Evolutionary conservation across 2,329 filamentous ascomycete genomes (phyloP).

Genomic region (Cryphonectria carpinicola): DNA sequence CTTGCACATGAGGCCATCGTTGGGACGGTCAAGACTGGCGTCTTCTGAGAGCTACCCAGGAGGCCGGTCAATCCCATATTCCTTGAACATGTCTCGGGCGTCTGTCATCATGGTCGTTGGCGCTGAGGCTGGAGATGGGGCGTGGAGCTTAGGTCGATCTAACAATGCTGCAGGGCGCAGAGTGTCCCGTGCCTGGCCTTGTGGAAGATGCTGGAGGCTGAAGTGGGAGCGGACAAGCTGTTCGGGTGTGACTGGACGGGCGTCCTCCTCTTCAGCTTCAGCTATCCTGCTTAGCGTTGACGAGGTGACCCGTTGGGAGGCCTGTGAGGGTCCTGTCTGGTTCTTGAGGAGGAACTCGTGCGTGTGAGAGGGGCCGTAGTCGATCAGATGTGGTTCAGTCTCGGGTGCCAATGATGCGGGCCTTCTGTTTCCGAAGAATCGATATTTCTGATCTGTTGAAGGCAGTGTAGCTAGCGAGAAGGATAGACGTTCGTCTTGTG

Average conservation of each 20-base stretch:
- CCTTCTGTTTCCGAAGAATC: not conserved
- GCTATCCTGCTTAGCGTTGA: not conserved
- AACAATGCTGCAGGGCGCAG: conserved; percentile 3
- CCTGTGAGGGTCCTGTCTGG: not conserved
- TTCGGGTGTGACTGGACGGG: not conserved
- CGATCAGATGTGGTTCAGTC: not conserved
- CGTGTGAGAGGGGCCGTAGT: not conserved
- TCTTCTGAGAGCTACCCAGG: conserved; percentile 51
- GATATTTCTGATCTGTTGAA: not conserved
- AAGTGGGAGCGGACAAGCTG: not conserved
- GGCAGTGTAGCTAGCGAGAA: not conserved
- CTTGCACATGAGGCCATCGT: conserved; percentile 6
- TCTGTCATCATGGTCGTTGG: conserved; percentile 35
- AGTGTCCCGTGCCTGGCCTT: not conserved
- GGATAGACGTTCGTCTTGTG: not conserved
- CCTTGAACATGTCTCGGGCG: conserved; percentile 52
- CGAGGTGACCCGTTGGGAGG: not conserved
- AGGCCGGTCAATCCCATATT: conserved; percentile 51
- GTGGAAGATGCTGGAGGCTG: not conserved
- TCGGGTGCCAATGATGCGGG: not conserved
- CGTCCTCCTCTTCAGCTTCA: conserved; percentile 4
- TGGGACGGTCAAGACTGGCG: conserved; percentile 28
- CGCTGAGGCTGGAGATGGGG: not conserved
- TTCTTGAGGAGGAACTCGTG: not conserved
- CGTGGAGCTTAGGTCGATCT: not conserved